A percentile compares a stretch with the other conserved stretches of the same genome.
Evolutionary conservation across 257 asterid species (phyloP).

Genomic region (Gardenia jasminoides): DNA sequence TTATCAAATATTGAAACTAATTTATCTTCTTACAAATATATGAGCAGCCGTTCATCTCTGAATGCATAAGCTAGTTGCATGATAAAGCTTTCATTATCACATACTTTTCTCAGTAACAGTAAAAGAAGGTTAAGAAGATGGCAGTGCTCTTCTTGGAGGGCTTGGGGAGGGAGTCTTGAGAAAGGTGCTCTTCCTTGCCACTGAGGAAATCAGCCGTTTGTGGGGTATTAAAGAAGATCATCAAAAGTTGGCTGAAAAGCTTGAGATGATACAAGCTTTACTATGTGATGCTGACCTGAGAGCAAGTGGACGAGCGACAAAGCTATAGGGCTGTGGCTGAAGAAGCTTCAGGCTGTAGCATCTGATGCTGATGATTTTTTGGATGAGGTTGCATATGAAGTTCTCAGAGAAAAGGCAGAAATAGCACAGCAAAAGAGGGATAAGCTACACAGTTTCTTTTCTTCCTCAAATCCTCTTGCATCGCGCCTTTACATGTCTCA

Average conservation of each 20-base stretch:
- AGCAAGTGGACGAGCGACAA: background rate
- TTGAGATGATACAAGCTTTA: conserved; percentile 7
- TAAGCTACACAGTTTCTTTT: conserved; percentile 13
- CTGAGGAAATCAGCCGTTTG: background rate
- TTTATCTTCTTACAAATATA: too few relatives aligned
- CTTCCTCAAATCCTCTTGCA: background rate
- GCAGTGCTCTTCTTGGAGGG: conserved; percentile 1
- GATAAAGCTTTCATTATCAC: too few relatives aligned
- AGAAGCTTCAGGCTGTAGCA: conserved; percentile 15
- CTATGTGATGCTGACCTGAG: conserved; percentile 21
- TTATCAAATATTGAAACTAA: background rate
- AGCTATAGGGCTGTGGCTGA: conserved; percentile 21
- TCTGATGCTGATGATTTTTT: conserved; percentile 21
- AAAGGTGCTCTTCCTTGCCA: background rate
- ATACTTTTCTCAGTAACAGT: background rate
- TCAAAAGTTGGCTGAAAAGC: background rate
- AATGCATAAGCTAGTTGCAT: background rate
- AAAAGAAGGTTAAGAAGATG: background rate
- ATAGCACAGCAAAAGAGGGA: background rate
- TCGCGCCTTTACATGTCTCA: background rate
- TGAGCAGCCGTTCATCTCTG: background rate
- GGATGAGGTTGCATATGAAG: conserved; percentile 20
- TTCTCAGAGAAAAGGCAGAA: background rate
- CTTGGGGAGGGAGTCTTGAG: background rate
- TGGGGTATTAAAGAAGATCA: conserved; percentile 4